phyloP scores from a whole-genome alignment of 352 stramenopile species.

The Pythium phragmitis region DNA sequence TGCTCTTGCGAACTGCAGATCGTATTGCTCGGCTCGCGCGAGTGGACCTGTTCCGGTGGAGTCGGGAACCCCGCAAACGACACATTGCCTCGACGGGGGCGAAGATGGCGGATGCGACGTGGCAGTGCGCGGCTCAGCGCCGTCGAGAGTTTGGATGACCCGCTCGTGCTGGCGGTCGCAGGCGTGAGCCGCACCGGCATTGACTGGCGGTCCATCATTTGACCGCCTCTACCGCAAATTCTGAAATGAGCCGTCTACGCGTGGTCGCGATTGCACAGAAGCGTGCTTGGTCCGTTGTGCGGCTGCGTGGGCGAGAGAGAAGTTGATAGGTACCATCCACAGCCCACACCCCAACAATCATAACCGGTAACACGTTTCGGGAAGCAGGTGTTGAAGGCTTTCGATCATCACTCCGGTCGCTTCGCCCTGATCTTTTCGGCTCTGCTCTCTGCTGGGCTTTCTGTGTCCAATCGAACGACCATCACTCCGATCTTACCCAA shows the following conservation, averaged over 20 bases:
- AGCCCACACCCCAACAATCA: too few relatives aligned
- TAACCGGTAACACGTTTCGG: neutral
- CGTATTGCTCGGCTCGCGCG: constrained; percentile 12
- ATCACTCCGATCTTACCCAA: neutral
- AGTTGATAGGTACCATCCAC: neutral
- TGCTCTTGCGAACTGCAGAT: constrained; percentile 15
- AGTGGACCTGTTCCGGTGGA: neutral
- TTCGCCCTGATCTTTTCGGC: neutral
- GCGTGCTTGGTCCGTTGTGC: neutral
- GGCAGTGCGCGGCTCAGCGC: constrained; percentile 12
- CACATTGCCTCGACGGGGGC: constrained; percentile 5
- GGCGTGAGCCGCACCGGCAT: neutral
- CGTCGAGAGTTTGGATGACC: constrained; percentile 3
- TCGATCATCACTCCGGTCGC: neutral
- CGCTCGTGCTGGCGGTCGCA: neutral
- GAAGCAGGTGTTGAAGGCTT: neutral
- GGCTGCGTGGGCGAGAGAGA: neutral
- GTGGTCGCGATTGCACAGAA: neutral
- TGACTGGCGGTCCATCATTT: constrained; percentile 3
- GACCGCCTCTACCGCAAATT: neutral
- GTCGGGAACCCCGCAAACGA: constrained; percentile 10
- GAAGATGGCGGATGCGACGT: constrained; percentile 5
- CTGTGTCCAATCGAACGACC: neutral
- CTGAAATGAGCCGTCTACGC: neutral
- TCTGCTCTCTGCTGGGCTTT: neutral